Base-by-base conservation (phyloP, 768 basidiomycete species). In the Amanita pseudoporphyria region DNA sequence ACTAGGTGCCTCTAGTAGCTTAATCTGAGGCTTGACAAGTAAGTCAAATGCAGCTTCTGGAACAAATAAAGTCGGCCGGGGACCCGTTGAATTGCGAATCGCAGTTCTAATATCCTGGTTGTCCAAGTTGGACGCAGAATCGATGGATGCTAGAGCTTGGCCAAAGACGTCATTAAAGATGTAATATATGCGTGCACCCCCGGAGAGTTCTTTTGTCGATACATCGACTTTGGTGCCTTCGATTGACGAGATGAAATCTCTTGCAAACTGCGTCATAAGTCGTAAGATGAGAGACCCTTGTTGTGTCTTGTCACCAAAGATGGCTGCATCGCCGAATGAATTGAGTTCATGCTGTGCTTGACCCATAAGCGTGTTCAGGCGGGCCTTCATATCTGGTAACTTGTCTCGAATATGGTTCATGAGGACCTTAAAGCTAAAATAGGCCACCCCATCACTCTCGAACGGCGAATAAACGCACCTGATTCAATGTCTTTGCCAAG, bases 161-260 rank as follows among this genome's bases (percentile, higher is more conserved):
- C 96, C 96, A 60, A 98, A 99, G 47, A 98, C 81, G 60, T 98
- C 96, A 63, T 98, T 92, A 78, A 99, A 99, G 63, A 99, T 98
- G 70, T 98, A 98, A 68, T 98, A 98, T 67, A 99, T 92, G 47
- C 96, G 80, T 19, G 96, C 96, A 40, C 96, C 96, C 36, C 96
- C 96, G 5, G 89, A 97, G 13, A 99, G 81, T 63, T 99, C 96
- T 63, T 99, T 99, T 0, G 96, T 99, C 1, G 92, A 95, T 58
- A 98, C 87, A 54, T 96, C 90, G 33, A 95, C 78, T 49, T 91
- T 91, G 12, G 93, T 97, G 49, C 96, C 96, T 57, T 99, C 96
- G 57, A 99, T 96, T 12, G 93, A 95, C 0, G 94, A 85, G 46
- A 98, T 78, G 54, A 97, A 99, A 69, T 99, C 96, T 44, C 90